These are phyloP conservation scores for Boechera stricta DNA, from an alignment of 345 rosid genomes.

Conservation along the genomic window DNA sequence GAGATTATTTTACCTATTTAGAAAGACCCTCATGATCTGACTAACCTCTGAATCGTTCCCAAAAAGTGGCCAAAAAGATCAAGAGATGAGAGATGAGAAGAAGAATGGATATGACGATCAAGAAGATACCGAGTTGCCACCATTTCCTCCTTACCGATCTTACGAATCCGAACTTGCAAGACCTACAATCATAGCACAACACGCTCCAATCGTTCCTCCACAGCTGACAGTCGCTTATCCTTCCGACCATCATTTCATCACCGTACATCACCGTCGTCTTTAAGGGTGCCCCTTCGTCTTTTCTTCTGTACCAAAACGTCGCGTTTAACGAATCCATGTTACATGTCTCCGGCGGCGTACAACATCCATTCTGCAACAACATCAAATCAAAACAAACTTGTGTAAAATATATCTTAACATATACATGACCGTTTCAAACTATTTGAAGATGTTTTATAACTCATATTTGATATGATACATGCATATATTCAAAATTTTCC, in stretches of 20 bases:
- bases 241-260: constrained; percentile 23
- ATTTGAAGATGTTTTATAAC: not conserved
- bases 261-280: constrained; percentile 27
- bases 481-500: not conserved
- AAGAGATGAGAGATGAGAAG: constrained; percentile 62
- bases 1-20: constrained; percentile 41
- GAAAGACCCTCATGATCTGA: not conserved
- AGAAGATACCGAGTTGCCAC: constrained; percentile 72
- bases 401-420: not conserved
- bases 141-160: constrained; percentile 61
- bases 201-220: constrained; percentile 58
- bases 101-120: constrained; percentile 57
- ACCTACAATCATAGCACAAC: constrained; percentile 64
- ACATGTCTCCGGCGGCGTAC: constrained; percentile 69
- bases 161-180: constrained; percentile 65
- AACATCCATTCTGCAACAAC: constrained; percentile 72
- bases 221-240: constrained; percentile 52
- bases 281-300: constrained; percentile 35
- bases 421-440: too few relatives aligned
- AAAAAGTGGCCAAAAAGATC: constrained; percentile 63
- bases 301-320: constrained; percentile 60
- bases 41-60: constrained; percentile 50
- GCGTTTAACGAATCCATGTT: constrained; percentile 66
- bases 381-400: not conserved
- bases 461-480: not conserved